Conservation (phyloP, 73 alveolate genomes). For the Urostyla sp. region DNA sequence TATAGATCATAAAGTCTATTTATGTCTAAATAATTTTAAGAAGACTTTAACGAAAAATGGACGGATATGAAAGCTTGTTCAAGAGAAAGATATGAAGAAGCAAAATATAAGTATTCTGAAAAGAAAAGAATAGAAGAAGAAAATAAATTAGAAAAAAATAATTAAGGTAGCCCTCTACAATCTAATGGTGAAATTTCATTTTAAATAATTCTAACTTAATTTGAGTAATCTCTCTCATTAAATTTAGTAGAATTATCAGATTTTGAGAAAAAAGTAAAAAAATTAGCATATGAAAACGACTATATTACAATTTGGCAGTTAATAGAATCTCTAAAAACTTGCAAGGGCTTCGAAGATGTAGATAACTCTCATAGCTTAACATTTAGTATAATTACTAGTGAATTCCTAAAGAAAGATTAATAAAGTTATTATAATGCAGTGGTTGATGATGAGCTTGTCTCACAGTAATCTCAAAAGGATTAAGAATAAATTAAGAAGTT, state of each 20-base stretch:
- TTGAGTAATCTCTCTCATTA: constrained; percentile 16
- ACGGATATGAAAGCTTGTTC: neutral
- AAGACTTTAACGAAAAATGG: neutral
- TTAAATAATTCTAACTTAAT: neutral
- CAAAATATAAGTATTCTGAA: neutral
- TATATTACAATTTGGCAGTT: constrained; percentile 33
- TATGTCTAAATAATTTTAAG: neutral
- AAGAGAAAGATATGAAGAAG: constrained; percentile 19
- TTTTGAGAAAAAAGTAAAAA: constrained; percentile 42
- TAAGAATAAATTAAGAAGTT: neutral
- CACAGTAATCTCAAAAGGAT: neutral
- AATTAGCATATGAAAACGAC: constrained; percentile 25
- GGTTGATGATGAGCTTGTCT: no score
- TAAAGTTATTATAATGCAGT: neutral
- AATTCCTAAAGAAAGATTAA: constrained; percentile 17
- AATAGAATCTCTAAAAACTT: constrained; percentile 27
- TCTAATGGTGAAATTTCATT: neutral
- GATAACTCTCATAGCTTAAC: constrained; percentile 31
- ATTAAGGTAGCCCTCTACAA: neutral
- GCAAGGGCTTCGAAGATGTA: constrained; percentile 41
- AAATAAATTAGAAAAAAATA: neutral
- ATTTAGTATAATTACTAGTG: constrained; percentile 14
- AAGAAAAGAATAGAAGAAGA: neutral
- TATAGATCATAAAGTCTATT: neutral
- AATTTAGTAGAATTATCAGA: neutral